A percentile compares a stretch with the other conserved stretches of the same genome.
Evolutionary conservation across 345 rosid species (phyloP).

Genomic region (Corchorus capsularis): DNA sequence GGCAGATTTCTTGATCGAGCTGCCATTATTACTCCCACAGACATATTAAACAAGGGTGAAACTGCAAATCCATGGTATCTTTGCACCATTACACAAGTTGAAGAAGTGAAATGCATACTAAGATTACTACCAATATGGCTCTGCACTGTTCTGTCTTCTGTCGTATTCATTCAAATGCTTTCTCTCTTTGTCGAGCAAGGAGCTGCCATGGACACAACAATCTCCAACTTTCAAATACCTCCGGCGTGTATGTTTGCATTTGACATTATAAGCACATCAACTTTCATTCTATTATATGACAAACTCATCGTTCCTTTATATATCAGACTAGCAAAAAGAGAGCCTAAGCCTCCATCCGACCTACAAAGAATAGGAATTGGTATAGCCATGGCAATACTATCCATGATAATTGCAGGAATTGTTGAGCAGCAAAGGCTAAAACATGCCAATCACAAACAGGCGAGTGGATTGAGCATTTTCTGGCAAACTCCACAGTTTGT

Average conservation of each 20-base stretch:
- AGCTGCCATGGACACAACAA: constrained; percentile 38
- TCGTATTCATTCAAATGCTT: constrained; percentile 34
- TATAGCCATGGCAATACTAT: constrained; percentile 26
- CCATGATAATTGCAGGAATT: constrained; percentile 35
- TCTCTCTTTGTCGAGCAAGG: constrained; percentile 48
- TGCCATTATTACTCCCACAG: constrained; percentile 26
- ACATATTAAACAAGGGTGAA: constrained; percentile 9
- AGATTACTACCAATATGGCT: constrained; percentile 43
- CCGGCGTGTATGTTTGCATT: constrained; percentile 46
- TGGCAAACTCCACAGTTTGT: constrained; percentile 46
- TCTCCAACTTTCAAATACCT: constrained; percentile 35
- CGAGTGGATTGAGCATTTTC: constrained; percentile 36
- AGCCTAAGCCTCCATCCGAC: constrained; percentile 31
- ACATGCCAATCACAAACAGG: constrained; percentile 23
- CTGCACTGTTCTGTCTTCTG: constrained; percentile 34
- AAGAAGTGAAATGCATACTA: constrained; percentile 46
- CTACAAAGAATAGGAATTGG: constrained; percentile 38
- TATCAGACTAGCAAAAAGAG: constrained; percentile 25
- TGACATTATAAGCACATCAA: constrained; percentile 32
- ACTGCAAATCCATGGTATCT: constrained; percentile 33
- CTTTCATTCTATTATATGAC: constrained; percentile 36
- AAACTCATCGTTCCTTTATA: constrained; percentile 30
- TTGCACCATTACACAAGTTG: constrained; percentile 46
- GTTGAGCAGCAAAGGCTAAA: constrained; percentile 37
- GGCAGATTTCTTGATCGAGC: constrained; percentile 47